Evolutionary conservation across 2,329 filamentous ascomycete species (phyloP).

Genomic region (Coniochaeta sp.): DNA sequence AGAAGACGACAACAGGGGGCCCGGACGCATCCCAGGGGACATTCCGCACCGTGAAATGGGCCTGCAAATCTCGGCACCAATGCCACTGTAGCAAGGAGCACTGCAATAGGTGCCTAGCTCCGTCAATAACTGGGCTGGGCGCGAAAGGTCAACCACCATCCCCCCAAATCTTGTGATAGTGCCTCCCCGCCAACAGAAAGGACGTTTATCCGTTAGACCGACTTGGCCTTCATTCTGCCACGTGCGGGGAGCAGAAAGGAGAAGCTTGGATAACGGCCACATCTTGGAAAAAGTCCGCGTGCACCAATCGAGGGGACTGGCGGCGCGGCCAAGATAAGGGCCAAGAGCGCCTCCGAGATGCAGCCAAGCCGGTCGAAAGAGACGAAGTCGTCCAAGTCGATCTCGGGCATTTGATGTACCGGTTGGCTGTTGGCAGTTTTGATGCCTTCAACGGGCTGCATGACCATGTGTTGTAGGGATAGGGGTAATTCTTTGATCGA

Average conservation of each 20-base stretch:
- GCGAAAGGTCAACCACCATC: too few species aligned
- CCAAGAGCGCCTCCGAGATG: not conserved
- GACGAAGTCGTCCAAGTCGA: not conserved
- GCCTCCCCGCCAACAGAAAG: not conserved
- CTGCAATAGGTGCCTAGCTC: not conserved
- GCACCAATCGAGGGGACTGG: not conserved
- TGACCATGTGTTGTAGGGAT: not conserved
- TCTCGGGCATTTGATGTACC: not conserved
- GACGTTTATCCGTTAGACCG: not conserved
- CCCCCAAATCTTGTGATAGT: not conserved
- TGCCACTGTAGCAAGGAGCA: not conserved
- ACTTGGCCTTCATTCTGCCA: not conserved
- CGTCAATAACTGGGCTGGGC: not conserved
- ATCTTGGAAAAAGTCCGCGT: not conserved
- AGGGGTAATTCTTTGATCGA: too few species aligned
- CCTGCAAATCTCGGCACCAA: not conserved
- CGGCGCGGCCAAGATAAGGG: not conserved
- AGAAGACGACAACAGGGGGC: too few species aligned
- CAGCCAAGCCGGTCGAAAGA: not conserved
- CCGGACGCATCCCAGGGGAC: too few species aligned
- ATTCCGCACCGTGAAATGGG: too few species aligned
- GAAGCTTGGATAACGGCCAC: not conserved
- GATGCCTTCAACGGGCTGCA: not conserved
- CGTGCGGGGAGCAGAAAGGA: not conserved
- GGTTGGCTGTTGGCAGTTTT: not conserved